Evolutionary conservation across 352 stramenopile genomes (phyloP).

Genomic region (Pythium grandisporangium): DNA sequence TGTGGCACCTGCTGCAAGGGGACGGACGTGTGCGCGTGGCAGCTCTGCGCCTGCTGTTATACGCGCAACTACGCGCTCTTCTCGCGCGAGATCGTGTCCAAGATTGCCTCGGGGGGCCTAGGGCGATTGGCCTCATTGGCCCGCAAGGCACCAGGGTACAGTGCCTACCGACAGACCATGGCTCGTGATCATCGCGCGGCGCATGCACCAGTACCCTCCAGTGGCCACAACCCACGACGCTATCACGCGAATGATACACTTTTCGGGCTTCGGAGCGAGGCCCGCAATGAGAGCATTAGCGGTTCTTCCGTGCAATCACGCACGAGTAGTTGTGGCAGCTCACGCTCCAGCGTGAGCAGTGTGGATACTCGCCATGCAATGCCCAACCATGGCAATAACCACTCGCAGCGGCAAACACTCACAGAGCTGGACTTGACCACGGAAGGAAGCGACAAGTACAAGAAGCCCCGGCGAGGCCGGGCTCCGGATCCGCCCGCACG

Average conservation of each 20-base stretch:
- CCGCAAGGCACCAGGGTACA: slow-evolving; percentile 2
- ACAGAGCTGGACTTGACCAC: not conserved
- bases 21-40: slow-evolving; percentile 58
- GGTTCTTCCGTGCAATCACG: too few species aligned
- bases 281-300: too few species aligned
- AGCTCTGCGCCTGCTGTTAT: slow-evolving; percentile 51
- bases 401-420: not conserved
- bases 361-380: not conserved
- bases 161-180: too few species aligned
- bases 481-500: not conserved
- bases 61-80: slow-evolving; percentile 53
- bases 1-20: slow-evolving; percentile 45
- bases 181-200: too few species aligned
- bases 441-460: not conserved
- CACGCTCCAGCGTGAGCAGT: not conserved
- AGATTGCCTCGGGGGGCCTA: slow-evolving; percentile 30
- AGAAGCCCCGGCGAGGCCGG: not conserved
- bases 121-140: slow-evolving; percentile 16
- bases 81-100: slow-evolving; percentile 39
- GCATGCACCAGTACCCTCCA: too few species aligned
- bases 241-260: too few species aligned
- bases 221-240: too few species aligned
- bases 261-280: slow-evolving; percentile 1
- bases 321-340: slow-evolving; percentile 9
- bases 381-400: not conserved